These are phyloP conservation scores for Juncus effusus DNA, from an alignment of 176 grass and related monocot genomes.

Conservation along the genomic window DNA sequence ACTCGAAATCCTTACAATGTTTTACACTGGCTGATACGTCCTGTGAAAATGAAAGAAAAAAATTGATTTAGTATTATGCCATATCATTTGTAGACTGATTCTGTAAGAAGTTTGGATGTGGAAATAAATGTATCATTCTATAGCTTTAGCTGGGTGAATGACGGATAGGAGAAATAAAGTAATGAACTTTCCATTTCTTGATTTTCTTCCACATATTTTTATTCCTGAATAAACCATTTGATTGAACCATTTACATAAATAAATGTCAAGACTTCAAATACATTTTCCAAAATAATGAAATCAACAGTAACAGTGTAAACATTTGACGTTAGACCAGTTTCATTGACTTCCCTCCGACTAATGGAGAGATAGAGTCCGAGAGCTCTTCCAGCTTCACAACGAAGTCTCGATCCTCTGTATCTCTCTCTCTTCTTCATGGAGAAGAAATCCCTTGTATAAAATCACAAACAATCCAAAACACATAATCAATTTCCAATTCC, in stretches of 20 bases:
- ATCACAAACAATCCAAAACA: conserved; percentile 17
- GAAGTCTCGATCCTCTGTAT: conserved; percentile 11
- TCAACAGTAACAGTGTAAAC: background rate
- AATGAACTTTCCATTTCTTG: conserved; percentile 10
- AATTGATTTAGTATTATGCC: background rate
- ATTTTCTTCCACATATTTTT: conserved; percentile 24
- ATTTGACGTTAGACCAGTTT: background rate
- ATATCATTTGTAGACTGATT: background rate
- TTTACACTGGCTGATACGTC: background rate
- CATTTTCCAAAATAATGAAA: background rate
- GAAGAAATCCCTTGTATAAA: conserved; percentile 19
- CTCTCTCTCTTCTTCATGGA: conserved; percentile 18
- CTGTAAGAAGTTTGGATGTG: background rate
- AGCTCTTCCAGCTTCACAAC: conserved; percentile 15
- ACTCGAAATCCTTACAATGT: background rate
- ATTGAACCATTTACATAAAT: background rate
- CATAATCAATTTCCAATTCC: conserved; percentile 1
- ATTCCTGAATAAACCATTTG: conserved; percentile 4
- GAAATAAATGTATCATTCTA: background rate
- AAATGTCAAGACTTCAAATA: background rate
- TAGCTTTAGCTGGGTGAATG: background rate
- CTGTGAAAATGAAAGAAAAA: no score
- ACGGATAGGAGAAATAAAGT: conserved; percentile 8
- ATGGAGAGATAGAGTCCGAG: conserved; percentile 2
- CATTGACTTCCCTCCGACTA: conserved; percentile 9